Evolutionary conservation across 805 yeast species (phyloP), one percentile per base, ranked within the genome.

Genomic region (Saccharomyces jurei): DNA sequence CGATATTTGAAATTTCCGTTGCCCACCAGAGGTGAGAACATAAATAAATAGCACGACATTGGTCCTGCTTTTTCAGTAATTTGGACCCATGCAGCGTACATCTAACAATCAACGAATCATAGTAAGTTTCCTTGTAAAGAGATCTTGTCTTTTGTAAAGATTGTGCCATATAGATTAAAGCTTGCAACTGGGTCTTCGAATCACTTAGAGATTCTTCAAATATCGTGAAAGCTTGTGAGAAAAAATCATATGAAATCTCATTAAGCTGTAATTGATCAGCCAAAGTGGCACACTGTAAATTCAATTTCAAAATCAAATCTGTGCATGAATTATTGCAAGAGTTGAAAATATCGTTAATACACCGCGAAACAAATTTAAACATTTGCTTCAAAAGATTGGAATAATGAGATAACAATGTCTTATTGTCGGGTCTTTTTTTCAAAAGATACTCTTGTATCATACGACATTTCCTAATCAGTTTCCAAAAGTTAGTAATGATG

Each of bases 21-120:
- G 92, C 86, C 94, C 96, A 88, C 97, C 97, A 94, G 50, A 94
- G 72, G 70, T 94, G 97, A 0, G 96, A 84, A 47, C 96, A 91
- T 51, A 81, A 71, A 66, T 87, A 89, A 3, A 70, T 96, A 0
- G 96, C 84, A 14, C 97, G 81, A 68, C 97, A 91, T 70, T 94
- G 99, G 64, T 92, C 98, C 36, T 94, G 90, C 68, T 92, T 92
- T 69, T 88, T 89, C 63, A 92, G 76, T 51, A 94, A 76, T 69
- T 88, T 89, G 13, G 96, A 88, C 4, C 96, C 96, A 63, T 89
- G 89, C 50, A 91, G 73, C 1, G 97, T 89, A 49, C 91, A 79
- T 67, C 90, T 86, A 14, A 95, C 87, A 51, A 91, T 89, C 60
- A 92, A 74, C 3, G 82, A 80, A 61, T 89, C 94, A 70, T 88